These are phyloP conservation scores for Phytophthora brassicae DNA, from an alignment of 352 stramenopile genomes.

Conservation along the genomic window DNA sequence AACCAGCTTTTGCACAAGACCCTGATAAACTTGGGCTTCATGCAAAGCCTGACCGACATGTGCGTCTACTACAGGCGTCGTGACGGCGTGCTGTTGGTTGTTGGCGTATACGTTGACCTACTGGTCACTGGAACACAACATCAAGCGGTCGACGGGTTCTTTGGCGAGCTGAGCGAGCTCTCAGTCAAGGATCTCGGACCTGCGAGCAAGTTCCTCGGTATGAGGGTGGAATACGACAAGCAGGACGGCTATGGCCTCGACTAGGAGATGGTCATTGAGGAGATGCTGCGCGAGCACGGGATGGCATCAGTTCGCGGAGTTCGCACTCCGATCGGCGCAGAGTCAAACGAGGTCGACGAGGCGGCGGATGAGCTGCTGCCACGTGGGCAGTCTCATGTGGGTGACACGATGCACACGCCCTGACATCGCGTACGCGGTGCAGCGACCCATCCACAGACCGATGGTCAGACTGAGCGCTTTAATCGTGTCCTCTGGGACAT, in stretches of 20 bases:
- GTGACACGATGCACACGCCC: constrained; percentile 24
- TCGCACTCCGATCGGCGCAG: constrained; percentile 13
- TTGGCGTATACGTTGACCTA: constrained; percentile 34
- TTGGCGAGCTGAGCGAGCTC: constrained; percentile 6
- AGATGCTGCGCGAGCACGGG: constrained; percentile 21
- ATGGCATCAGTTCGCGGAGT: constrained; percentile 21
- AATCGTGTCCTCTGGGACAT: too few relatives aligned
- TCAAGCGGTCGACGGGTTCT: constrained; percentile 9
- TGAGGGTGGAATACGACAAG: constrained; percentile 17
- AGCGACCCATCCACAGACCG: too few relatives aligned
- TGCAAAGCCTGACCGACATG: constrained; percentile 19
- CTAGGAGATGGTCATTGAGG: constrained; percentile 21
- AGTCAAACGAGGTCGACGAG: neutral
- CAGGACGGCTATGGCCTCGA: constrained; percentile 12
- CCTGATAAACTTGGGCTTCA: constrained; percentile 15
- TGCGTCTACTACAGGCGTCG: constrained; percentile 26
- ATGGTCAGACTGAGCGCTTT: too few relatives aligned
- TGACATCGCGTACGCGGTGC: too few relatives aligned
- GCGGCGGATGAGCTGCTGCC: neutral
- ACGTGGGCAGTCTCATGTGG: constrained; percentile 41
- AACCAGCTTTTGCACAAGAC: constrained; percentile 20
- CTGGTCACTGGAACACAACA: constrained; percentile 18
- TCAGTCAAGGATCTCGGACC: constrained; percentile 34
- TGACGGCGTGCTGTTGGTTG: neutral
- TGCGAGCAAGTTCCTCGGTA: constrained; percentile 32